Evolutionary conservation across 495 filamentous ascomycete species (phyloP).

Genomic region (Hyaloscypha variabilis): DNA sequence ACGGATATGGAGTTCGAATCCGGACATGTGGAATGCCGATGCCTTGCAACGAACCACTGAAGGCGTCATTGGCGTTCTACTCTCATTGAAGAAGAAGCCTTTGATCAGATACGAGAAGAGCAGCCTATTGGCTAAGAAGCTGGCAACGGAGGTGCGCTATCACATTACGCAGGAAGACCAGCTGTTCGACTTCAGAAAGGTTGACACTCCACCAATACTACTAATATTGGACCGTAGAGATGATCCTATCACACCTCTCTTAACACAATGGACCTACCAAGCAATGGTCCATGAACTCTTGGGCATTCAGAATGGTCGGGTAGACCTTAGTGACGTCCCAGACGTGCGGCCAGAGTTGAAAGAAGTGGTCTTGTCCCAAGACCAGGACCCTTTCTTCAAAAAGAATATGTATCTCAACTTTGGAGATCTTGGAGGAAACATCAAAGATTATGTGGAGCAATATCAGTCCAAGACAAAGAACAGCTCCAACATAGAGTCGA

Average conservation of each 20-base stretch:
- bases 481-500: slow-evolving; percentile 93
- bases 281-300: slow-evolving; percentile 98
- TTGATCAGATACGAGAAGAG: slow-evolving; percentile 93
- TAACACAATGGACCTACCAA: slow-evolving; percentile 99
- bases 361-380: slow-evolving; percentile 94
- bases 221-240: slow-evolving; percentile 90
- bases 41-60: slow-evolving; percentile 82
- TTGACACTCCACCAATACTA: slow-evolving; percentile 92
- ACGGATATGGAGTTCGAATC: slow-evolving; percentile 75
- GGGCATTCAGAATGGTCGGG: slow-evolving; percentile 89
- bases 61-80: slow-evolving; percentile 76
- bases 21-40: slow-evolving; percentile 90
- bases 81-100: slow-evolving; percentile 94
- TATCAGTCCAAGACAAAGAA: slow-evolving; percentile 94
- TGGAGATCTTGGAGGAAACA: slow-evolving; percentile 94
- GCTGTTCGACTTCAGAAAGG: slow-evolving; percentile 93
- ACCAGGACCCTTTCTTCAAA: slow-evolving; percentile 99
- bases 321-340: slow-evolving; percentile 83
- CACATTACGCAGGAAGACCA: slow-evolving; percentile 94
- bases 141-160: slow-evolving; percentile 90
- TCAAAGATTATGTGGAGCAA: slow-evolving; percentile 98
- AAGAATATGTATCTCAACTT: slow-evolving; percentile 99
- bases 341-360: slow-evolving; percentile 89
- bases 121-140: slow-evolving; percentile 86
- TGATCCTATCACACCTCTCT: slow-evolving; percentile 92